Base-by-base conservation (phyloP, 768 basidiomycete genomes). In the Hygrophorus pudorinus region DNA sequence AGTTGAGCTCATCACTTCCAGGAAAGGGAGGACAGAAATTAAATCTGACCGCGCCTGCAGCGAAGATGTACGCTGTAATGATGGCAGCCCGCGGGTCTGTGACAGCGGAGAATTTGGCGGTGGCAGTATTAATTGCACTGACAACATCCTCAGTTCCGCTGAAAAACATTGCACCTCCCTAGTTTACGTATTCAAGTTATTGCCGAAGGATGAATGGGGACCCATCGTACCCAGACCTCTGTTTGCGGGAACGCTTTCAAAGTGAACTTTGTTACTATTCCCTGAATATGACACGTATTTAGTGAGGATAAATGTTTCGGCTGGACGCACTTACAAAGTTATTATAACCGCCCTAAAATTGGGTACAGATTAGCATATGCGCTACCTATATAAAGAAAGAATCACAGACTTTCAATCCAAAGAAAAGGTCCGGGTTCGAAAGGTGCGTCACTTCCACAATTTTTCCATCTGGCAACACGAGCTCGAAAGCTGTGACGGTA, bases 221-320 rank as follows among this genome's bases (percentile, higher is more conserved):
- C 44, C 16, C 5, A 29, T 21, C 70, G 11, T 60, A 81, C 79
- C 79, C 78, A 82, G 45, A 82, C 72, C 57, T 70, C 56, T 0
- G 61, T 59, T 58, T 81, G 78, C 5, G 79, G 71, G 52, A 66
- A 67, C 0, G 75, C 65, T 48, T 70, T 71, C 17, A 82, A 42
- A 0, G 70, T 75, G 51, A 82, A 75, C 32, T 58, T 66, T 0
- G 79, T 81, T 2, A 81, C 75, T 28, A 81, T 73, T 1, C 80
- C 81, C 69, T 70, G 2, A 18, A 39, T 7, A 35, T 17, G 3
- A 38, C 2, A 28, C 12, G 45, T 20, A 2, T 28, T 1, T 11
- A 32, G 40, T 3, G 13, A 1, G 9, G n/a, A n/a, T n/a, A n/a
- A n/a, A 32, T 17, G 5, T n/a, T 9, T 10, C 11, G 1, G 9